These are phyloP conservation scores for Crithidia expoeki DNA, from an alignment of 208 protist genomes.

Conservation along the genomic window DNA sequence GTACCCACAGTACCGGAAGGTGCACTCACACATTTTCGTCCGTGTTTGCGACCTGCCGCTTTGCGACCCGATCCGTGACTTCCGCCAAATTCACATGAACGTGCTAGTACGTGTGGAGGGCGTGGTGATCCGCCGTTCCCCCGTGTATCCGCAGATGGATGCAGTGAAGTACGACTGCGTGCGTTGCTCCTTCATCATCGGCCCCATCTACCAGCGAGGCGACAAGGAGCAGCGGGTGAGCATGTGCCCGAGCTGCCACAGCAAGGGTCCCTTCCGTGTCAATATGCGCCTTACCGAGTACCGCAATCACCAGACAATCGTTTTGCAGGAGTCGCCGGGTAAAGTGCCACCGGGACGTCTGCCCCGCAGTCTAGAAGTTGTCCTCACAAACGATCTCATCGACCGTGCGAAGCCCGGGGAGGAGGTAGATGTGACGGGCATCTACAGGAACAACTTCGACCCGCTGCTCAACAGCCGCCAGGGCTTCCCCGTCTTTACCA, in stretches of 20 bases:
- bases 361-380: slow-evolving; percentile 97
- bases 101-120: slow-evolving; percentile 97
- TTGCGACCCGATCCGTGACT: slow-evolving; percentile 96
- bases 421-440: slow-evolving; percentile 97
- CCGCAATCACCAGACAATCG: slow-evolving; percentile 99
- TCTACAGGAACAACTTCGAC: slow-evolving; percentile 99
- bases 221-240: slow-evolving; percentile 87
- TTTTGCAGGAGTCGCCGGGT: slow-evolving; percentile 98
- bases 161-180: slow-evolving; percentile 97
- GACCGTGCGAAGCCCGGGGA: slow-evolving; percentile 98
- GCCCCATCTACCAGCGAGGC: slow-evolving; percentile 91
- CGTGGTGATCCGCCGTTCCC: slow-evolving; percentile 98
- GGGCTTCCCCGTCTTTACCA: slow-evolving; percentile 99
- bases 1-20: slow-evolving; percentile 95
- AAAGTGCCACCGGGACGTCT: slow-evolving; percentile 98
- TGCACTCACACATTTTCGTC: slow-evolving; percentile 94
- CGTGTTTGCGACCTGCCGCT: slow-evolving; percentile 97
- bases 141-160: slow-evolving; percentile 98
- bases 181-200: slow-evolving; percentile 93
- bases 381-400: slow-evolving; percentile 98
- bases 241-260: slow-evolving; percentile 92
- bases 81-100: slow-evolving; percentile 98
- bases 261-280: slow-evolving; percentile 95
- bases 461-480: slow-evolving; percentile 96
- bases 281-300: slow-evolving; percentile 98